Evolutionary conservation across 2,329 filamentous ascomycete species (phyloP).

Genomic region (Pseudocercospora musae): DNA sequence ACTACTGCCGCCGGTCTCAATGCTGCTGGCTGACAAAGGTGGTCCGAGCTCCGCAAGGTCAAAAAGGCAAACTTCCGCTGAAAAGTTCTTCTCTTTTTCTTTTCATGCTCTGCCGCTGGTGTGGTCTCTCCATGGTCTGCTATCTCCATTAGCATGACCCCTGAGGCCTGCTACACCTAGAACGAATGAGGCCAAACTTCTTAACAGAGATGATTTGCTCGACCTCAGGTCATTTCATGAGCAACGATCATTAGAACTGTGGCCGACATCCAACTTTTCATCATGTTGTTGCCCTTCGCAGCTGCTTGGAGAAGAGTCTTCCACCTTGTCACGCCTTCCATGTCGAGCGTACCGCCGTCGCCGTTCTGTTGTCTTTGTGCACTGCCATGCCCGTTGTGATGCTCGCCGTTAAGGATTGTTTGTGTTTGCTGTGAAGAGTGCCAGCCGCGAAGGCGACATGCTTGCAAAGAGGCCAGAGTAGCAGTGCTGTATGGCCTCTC

Average conservation of each 20-base stretch:
- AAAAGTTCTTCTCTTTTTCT: background rate
- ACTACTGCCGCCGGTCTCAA: background rate
- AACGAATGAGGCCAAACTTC: background rate
- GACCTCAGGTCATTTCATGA: background rate
- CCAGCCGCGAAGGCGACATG: background rate
- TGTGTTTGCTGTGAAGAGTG: background rate
- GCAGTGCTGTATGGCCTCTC: background rate
- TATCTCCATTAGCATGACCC: background rate
- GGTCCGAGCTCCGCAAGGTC: background rate
- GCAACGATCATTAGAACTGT: background rate
- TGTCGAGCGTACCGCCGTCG: background rate
- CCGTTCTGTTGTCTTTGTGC: background rate
- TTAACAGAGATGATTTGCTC: background rate
- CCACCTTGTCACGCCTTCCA: background rate
- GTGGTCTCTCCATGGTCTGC: background rate
- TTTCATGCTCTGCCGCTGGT: background rate
- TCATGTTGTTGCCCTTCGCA: conserved; percentile 4
- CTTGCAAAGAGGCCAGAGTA: background rate
- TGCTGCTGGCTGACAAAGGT: background rate
- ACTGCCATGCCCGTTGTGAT: background rate
- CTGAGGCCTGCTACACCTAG: background rate
- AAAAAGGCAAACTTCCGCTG: background rate
- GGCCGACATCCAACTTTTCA: conserved; percentile 1
- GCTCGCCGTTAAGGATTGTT: background rate
- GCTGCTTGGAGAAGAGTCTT: conserved; percentile 7